Evolutionary conservation across 2,329 filamentous ascomycete species (phyloP), one percentile per base, ranked within the genome.

Genomic region (Hypoxylon sp.): DNA sequence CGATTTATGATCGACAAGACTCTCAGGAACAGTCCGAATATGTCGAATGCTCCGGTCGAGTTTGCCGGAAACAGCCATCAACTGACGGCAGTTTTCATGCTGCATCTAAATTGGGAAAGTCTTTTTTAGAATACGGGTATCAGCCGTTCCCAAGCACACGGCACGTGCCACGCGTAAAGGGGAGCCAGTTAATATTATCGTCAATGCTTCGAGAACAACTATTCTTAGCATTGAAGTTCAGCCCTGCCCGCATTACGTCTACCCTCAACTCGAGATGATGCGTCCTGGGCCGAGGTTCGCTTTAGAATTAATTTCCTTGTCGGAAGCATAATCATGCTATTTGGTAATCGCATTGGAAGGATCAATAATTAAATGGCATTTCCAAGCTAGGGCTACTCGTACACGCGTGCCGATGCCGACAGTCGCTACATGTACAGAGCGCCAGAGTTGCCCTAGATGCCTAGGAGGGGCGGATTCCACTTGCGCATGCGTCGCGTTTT

Each of bases 91-190:
- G 29, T 35, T 40, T 23, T 31, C 31, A 21, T 12, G 21, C 57
- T 53, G 45, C n/a, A n/a, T n/a, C n/a, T n/a, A n/a, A 47, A 55
- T 55, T 31, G 30, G 51, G 57, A 45, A 52, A 58, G 46, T 38
- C 36, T 30, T 17, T 36, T 43, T 25, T 25, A 34, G 16, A 37
- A 21, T 31, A 27, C 7, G 35, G 51, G 55, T 52, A 49, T 36
- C 32, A 47, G 32, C 55, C 55, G 51, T 43, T 27, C 55, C 41
- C 43, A 51, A 50, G 40, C 35, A 44, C n/a, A 13, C 36, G 43
- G 47, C 51, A 55, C 51, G 51, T 55, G 51, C 32, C 35, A 47
- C 40, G 36, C 27, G 45, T 21, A 29, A 41, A n/a, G 12, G 19
- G 19, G 32, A 31, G 29, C 44, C 34, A 35, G 3, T 21, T 17